Evolutionary conservation across 345 rosid species (phyloP), one percentile per base, ranked within the genome.

Genomic region (Cardamine resedifolia): DNA sequence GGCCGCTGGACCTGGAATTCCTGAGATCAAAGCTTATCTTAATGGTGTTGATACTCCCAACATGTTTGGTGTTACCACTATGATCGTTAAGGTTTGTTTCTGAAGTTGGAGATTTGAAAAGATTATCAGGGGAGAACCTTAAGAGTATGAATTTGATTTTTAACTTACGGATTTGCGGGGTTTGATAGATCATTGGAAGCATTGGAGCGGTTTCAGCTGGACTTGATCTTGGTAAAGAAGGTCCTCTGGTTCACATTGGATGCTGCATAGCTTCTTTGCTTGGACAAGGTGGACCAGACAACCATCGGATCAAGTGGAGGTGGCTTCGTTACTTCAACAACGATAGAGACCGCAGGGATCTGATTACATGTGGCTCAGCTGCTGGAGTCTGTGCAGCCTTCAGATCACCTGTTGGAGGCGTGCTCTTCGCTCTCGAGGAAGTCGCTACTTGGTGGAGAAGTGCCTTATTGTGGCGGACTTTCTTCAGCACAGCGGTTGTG

Each of bases 381-480:
- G 82, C 98, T 11, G 98, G 98, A 2, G 97, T 93, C 14, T 87
- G 96, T 71, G 98, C 98, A 38, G 98, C 98, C 36, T 93, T 90
- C 83, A 82, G 98, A 41, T 80, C 97, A 1, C 98, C 98, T 1
- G 97, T 93, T 16, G 98, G 97, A 7, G 98, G 98, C 4, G 97
- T 93, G 38, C 82, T 89, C 16, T 93, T 93, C 38, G 62, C 98
- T 4, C 91, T 93, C 3, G 98, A 90, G 72, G 98, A 93, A 83
- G 96, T 90, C 5, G 96, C 98, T 6, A 89, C 98, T 2, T 93
- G 98, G 98, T 93, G 98, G 98, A 85, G 97, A 81, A 93, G 97
- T 41, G 85, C 98, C 23, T 85, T 93, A 11, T 79, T 93, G 11
- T 93, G 98, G 98, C 78, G 98, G 62, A 86, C 90, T 31, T 90